phyloP scores from a whole-genome alignment of 176 grass and related monocot species.

The Chrysopogon serrulatus region DNA sequence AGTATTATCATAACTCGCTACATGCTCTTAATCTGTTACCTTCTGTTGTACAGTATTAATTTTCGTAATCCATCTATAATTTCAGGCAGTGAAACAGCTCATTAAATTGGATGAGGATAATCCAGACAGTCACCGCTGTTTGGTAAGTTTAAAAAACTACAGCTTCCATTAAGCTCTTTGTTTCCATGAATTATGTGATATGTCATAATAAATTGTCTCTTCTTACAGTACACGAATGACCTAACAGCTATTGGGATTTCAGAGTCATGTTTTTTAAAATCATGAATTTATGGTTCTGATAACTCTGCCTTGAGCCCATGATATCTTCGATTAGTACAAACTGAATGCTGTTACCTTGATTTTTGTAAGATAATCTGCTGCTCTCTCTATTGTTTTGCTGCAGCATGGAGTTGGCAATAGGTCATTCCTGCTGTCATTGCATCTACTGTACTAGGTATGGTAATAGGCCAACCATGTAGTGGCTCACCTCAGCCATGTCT shows the following conservation, averaged over 20 bases:
- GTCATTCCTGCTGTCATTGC: no score
- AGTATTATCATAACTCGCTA: neutral
- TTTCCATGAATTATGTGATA: neutral
- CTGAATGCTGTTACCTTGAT: neutral
- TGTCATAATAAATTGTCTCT: neutral
- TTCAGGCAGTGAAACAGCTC: conserved; percentile 92
- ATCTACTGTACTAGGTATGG: no score
- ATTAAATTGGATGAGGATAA: conserved; percentile 81
- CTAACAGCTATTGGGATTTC: neutral
- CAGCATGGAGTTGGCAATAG: no score
- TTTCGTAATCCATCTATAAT: conserved; percentile 12
- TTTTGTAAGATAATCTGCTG: no score
- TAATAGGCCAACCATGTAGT: no score
- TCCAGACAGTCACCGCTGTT: conserved; percentile 80
- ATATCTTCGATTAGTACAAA: neutral
- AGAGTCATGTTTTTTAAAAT: neutral
- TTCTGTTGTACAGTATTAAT: neutral
- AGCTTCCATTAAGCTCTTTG: neutral
- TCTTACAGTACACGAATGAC: conserved; percentile 1
- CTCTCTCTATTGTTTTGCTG: no score
- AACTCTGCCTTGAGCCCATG: neutral
- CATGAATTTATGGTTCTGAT: neutral
- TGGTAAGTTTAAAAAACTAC: conserved; percentile 60
- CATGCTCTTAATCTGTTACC: neutral
- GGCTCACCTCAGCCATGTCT: no score